These are phyloP conservation scores for Monosporascus cannonballus DNA, from an alignment of 2,329 filamentous ascomycete species.

Conservation along the genomic window DNA sequence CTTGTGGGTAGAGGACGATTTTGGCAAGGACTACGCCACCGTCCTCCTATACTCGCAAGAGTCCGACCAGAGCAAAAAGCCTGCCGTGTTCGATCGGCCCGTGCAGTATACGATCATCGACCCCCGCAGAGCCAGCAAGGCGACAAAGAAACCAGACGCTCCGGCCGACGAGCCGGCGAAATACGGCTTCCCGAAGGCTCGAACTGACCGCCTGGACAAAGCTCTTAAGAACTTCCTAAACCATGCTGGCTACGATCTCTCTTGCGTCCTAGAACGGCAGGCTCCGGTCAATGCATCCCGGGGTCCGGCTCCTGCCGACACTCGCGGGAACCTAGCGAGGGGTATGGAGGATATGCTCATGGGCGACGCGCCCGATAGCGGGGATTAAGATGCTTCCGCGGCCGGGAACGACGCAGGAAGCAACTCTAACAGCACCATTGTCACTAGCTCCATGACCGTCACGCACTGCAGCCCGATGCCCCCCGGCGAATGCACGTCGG, in stretches of 20 bases:
- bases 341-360: too few species aligned
- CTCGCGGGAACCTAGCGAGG: background rate
- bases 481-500: conserved; percentile 14
- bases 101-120: conserved; percentile 14
- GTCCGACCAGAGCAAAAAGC: background rate
- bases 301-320: background rate
- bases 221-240: conserved; percentile 7
- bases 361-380: too few species aligned
- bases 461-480: conserved; percentile 14
- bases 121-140: conserved; percentile 10
- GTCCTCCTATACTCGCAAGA: conserved; percentile 9
- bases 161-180: background rate
- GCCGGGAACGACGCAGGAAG: too few species aligned
- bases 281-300: too few species aligned
- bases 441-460: background rate
- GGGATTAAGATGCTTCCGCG: too few species aligned
- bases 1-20: conserved; percentile 22
- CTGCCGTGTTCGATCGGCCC: conserved; percentile 5
- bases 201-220: conserved; percentile 5
- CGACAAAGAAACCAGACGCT: background rate
- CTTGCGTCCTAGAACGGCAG: too few species aligned
- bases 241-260: conserved; percentile 4
- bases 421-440: background rate
- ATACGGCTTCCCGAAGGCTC: conserved; percentile 4
- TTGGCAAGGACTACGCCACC: conserved; percentile 17